Base-by-base conservation (phyloP, 2,329 filamentous ascomycete species). In the Penicillium sp. region DNA sequence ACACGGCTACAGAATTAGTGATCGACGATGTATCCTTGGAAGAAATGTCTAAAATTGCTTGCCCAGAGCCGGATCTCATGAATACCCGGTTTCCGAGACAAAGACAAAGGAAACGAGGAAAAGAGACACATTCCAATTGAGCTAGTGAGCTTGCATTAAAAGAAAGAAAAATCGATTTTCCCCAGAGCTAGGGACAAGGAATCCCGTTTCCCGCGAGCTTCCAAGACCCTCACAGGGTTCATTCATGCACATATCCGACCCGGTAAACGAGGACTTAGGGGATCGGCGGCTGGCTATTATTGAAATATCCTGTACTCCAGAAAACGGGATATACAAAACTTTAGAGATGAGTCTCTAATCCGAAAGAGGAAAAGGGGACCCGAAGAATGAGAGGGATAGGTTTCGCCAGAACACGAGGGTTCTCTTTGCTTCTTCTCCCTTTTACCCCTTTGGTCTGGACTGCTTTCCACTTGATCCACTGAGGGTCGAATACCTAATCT, bases 371-470 rank as follows among this genome's bases (percentile, higher is more conserved):
- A 19, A 52, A 46, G 50, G 50, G 43, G 21, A 48, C 49, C 54
- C 29, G 58, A 67, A 66, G 53, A 46, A 48, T 57, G 55, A 45
- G 48, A 63, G 47, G 38, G 31, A 56, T 56, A 45, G 13, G 42
- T 31, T 19, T 48, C 15, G 42, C 42, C 13, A 54, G 25, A 10
- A 13, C 63, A 62, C 63, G 63, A 67, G 60, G 51, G 40, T 15
- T 47, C 15, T 45, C 43, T 53, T 48, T 33, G 31, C 47, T 38
- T 43, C 47, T 54, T 48, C 55, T 57, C 64, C 62, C 60, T 53
- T 62, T 66, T 67, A 38, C 64, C 61, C 51, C 41, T 63, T 66
- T 58, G 10, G 60, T 61, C 41, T 27, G 31, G 29, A 1, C 33
- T 4, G 27, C 27, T 50, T 51, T 40, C 55, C 51, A 58, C 55